Evolutionary conservation across 2,329 filamentous ascomycete genomes (phyloP).

Genomic region (Verticillium longisporum): DNA sequence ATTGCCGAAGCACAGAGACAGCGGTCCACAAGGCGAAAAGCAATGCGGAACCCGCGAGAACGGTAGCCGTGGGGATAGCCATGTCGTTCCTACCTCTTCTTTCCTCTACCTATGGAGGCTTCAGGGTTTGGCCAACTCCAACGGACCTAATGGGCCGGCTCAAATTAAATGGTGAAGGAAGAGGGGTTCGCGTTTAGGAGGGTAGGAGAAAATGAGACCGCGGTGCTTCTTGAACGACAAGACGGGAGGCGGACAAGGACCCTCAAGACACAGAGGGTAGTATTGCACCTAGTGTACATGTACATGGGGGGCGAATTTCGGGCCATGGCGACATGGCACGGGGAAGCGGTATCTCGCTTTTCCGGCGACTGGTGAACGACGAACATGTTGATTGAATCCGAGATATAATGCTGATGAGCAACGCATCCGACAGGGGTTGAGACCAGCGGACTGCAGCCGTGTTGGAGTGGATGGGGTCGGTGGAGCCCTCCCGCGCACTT

Average conservation of each 20-base stretch:
- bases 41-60: background rate
- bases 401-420: too few relatives aligned
- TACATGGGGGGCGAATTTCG: too few relatives aligned
- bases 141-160: background rate
- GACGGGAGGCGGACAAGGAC: too few relatives aligned
- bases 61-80: background rate
- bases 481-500: background rate
- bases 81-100: background rate
- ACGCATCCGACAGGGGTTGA: too few relatives aligned
- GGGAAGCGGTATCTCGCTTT: too few relatives aligned
- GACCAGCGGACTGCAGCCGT: too few relatives aligned
- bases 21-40: background rate
- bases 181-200: background rate
- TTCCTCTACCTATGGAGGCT: background rate
- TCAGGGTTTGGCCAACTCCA: background rate
- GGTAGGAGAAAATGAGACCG: background rate
- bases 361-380: too few relatives aligned
- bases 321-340: too few relatives aligned
- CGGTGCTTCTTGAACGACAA: too few relatives aligned
- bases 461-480: background rate
- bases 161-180: background rate
- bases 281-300: too few relatives aligned
- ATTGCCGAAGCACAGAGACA: conserved; percentile 1
- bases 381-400: too few relatives aligned
- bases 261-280: too few relatives aligned